Conservation (phyloP, 495 filamentous ascomycete genomes). For the Chaetomium tenue region DNA sequence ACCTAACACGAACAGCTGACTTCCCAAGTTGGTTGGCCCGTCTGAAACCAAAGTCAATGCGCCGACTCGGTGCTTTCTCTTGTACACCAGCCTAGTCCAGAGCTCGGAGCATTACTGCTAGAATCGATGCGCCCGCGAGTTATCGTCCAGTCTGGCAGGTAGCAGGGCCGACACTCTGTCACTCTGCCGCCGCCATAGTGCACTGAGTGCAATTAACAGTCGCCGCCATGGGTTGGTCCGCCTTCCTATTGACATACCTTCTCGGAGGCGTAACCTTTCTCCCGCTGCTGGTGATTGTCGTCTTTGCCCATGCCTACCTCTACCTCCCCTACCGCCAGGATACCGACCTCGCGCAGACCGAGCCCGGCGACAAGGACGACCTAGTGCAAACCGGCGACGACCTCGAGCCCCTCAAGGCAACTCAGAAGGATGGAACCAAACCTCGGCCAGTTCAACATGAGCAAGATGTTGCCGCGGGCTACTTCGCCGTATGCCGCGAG, state of each 20-base stretch:
- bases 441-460: conserved; percentile 55
- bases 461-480: conserved; percentile 84
- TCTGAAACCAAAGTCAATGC: conserved; percentile 7
- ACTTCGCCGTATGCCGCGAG: conserved; percentile 92
- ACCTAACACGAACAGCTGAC: neutral
- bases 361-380: conserved; percentile 33
- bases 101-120: conserved; percentile 7
- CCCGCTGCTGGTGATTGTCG: conserved; percentile 63
- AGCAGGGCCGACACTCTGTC: conserved; percentile 25
- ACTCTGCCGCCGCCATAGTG: conserved; percentile 8
- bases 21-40: conserved; percentile 16
- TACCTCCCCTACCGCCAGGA: conserved; percentile 58
- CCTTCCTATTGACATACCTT: conserved; percentile 73
- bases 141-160: conserved; percentile 29
- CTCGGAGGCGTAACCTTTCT: conserved; percentile 90
- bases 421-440: conserved; percentile 45
- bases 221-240: conserved; percentile 64
- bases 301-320: conserved; percentile 67
- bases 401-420: conserved; percentile 44
- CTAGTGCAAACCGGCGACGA: conserved; percentile 53
- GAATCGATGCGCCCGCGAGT: conserved; percentile 33
- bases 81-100: conserved; percentile 14
- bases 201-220: conserved; percentile 4
- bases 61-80: neutral
- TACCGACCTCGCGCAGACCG: conserved; percentile 25